Base-by-base conservation (phyloP, 768 basidiomycete species). In the Boletus insuetus region DNA sequence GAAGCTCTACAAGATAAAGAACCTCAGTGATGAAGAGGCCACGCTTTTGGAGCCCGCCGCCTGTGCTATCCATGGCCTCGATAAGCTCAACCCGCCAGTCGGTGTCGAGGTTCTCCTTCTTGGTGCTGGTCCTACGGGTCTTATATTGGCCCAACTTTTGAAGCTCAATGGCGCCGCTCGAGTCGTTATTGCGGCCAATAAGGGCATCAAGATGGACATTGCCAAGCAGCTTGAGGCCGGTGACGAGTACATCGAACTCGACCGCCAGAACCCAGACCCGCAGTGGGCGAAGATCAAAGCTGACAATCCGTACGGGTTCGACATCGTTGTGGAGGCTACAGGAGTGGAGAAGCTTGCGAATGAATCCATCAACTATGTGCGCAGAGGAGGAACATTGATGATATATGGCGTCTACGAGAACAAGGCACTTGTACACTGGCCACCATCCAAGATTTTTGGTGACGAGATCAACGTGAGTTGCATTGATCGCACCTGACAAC, bases 401-500 rank as follows among this genome's bases (percentile, higher is more conserved):
- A 80, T 92, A 42, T 96, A 96, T 64, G 93, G 93, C 39, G 93
- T 95, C 38, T 96, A 95, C 68, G 87, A 86, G 70, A 86, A 94
- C 74, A 84, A 85, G 58, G 93, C 91, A 2, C 77, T 81, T 20
- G 89, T 95, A 2, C 84, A 86, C 62, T 95, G 91, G 91, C 82
- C 91, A 2, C 93, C 92, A 4, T 82, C 84, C 49, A 91, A 90
- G 77, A 89, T 91, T 53, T 84, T 86, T 69, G 74, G 77, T 12
- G 85, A 90, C 64, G 88, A 90, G 66, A 89, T 89, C 58, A 76
- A 70, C 58, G 82, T 84, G 49, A 5, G 66, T 58, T 22, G 19
- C 19, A 46, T 49, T 19, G 7, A 17, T 48, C 12, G 0, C 17
- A 2, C 31, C 39, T 12, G 12, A 6, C 8, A n/a, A 19, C 11